Conservation (phyloP, 345 rosid genomes). For the Cardiospermum halicacabum region DNA sequence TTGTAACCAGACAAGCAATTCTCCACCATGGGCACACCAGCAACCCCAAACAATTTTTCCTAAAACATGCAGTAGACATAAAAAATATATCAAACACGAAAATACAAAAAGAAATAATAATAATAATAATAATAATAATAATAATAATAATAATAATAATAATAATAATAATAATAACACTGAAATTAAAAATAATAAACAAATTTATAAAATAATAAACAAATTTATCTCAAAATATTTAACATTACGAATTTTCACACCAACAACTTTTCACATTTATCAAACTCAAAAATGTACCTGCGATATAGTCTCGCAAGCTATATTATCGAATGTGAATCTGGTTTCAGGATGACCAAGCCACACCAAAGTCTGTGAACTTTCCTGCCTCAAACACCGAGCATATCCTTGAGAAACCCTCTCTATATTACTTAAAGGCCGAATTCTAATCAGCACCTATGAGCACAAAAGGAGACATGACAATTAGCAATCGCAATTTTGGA, state of each 20-base stretch:
- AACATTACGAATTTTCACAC: background rate
- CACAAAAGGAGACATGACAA: constrained; percentile 8
- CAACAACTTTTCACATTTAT: background rate
- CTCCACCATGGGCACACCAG: constrained; percentile 93
- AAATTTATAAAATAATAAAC: too few species aligned
- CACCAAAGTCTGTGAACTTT: constrained; percentile 58
- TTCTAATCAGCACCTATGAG: constrained; percentile 81
- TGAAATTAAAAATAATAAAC: background rate
- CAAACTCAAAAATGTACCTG: constrained; percentile 43
- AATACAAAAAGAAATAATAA: background rate
- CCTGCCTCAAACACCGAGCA: constrained; percentile 70
- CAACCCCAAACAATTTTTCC: constrained; percentile 74
- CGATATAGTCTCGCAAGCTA: constrained; percentile 73
- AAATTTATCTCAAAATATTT: background rate
- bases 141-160: background rate
- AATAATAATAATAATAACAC: background rate
- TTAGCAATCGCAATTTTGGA: background rate
- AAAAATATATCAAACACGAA: constrained; percentile 1
- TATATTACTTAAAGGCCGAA: constrained; percentile 60
- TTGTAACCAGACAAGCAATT: constrained; percentile 94
- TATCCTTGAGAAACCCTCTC: constrained; percentile 69
- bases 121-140: too few species aligned
- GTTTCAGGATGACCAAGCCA: constrained; percentile 95
- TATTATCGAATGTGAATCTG: constrained; percentile 88
- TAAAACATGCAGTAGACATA: constrained; percentile 24